Percentiles rank a stretch among this genome's conserved stretches.
These are phyloP conservation scores for Curvularia spicifera DNA, from an alignment of 2,329 filamentous ascomycete species.

Conservation along the genomic window DNA sequence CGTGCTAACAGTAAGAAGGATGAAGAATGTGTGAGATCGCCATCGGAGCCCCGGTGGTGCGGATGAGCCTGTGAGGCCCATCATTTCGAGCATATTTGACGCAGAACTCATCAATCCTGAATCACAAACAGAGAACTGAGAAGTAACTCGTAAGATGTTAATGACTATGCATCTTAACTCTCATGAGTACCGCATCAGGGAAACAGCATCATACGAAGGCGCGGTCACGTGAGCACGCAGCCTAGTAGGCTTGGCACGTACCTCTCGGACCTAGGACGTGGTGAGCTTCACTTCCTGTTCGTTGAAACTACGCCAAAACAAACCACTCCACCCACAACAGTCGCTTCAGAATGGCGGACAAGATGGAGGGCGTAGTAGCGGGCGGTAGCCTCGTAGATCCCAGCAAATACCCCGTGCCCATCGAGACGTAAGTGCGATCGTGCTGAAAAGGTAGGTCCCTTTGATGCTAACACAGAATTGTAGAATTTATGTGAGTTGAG, in stretches of 20 bases:
- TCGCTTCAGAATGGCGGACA: slow-evolving; percentile 41
- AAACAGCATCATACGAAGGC: not conserved
- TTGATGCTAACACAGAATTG: slow-evolving; percentile 33
- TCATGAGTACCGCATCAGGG: not conserved
- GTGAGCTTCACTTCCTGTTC: slow-evolving; percentile 20
- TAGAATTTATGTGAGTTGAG: slow-evolving; percentile 47
- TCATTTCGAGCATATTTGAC: not conserved
- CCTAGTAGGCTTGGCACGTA: slow-evolving; percentile 23
- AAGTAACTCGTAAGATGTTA: not conserved
- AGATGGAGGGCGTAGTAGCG: slow-evolving; percentile 45
- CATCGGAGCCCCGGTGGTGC: slow-evolving; percentile 52
- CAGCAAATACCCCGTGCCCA: slow-evolving; percentile 44
- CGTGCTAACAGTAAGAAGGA: slow-evolving; percentile 62
- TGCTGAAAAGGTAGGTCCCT: slow-evolving; percentile 23
- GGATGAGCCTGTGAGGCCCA: not conserved
- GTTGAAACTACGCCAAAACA: slow-evolving; percentile 9
- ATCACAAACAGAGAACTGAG: not conserved
- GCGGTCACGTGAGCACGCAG: slow-evolving; percentile 18
- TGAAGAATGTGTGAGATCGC: slow-evolving; percentile 66
- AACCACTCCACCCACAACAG: slow-evolving; percentile 14
- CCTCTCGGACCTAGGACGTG: slow-evolving; percentile 20
- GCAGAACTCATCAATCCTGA: not conserved
- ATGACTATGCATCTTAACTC: not conserved
- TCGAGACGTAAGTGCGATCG: slow-evolving; percentile 44
- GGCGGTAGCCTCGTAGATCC: slow-evolving; percentile 33